These are phyloP conservation scores for Citeromyces matritensis DNA, from an alignment of 805 yeast species.

Conservation along the genomic window DNA sequence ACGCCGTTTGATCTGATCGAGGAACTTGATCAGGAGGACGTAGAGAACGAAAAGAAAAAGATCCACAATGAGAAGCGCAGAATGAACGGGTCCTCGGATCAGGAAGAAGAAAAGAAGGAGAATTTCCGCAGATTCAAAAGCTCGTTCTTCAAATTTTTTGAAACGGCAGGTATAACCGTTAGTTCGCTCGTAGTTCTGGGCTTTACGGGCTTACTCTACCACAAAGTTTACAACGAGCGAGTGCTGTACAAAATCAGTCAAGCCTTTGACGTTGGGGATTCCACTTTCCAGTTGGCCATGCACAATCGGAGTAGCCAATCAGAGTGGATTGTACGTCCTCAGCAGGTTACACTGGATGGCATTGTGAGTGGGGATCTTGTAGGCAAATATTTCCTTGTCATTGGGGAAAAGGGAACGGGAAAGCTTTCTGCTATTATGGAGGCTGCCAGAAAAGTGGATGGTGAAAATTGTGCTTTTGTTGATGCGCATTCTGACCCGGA, in stretches of 20 bases:
- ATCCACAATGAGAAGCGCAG: conserved; percentile 13
- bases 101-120: conserved; percentile 3
- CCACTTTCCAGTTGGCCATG: conserved; percentile 43
- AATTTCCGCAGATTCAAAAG: conserved; percentile 5
- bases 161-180: conserved; percentile 59
- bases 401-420: conserved; percentile 84
- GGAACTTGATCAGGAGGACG: conserved; percentile 17
- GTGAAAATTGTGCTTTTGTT: conserved; percentile 49
- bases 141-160: conserved; percentile 29
- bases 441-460: conserved; percentile 47
- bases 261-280: conserved; percentile 58
- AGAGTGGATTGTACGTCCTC: conserved; percentile 59
- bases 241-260: conserved; percentile 48
- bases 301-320: conserved; percentile 23
- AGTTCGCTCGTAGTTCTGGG: conserved; percentile 58
- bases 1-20: conserved; percentile 25
- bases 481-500: conserved; percentile 85
- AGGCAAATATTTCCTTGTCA: conserved; percentile 57
- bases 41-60: conserved; percentile 12
- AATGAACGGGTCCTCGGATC: conserved; percentile 7
- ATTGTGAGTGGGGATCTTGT: conserved; percentile 45
- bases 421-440: conserved; percentile 65
- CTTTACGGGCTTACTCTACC: conserved; percentile 59
- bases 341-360: conserved; percentile 49
- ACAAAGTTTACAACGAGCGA: conserved; percentile 38